Evolutionary conservation across 345 rosid species (phyloP), one percentile per base, ranked within the genome.

Genomic region (Turnera subulata): DNA sequence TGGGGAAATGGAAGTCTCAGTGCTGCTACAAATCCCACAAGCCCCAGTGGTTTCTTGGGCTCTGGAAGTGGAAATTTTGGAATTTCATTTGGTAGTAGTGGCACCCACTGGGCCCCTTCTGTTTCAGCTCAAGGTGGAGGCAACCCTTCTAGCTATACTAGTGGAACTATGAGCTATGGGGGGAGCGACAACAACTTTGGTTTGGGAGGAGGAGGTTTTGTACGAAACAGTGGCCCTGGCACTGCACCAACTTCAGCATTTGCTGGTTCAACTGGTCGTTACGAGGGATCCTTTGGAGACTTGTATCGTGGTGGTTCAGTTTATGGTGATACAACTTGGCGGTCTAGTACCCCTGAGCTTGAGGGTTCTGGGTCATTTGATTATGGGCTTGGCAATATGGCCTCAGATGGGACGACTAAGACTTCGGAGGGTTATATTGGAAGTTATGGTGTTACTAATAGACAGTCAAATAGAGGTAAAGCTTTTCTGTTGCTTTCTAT

Each of bases 381-480:
- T 52, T 89, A 82, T 64, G 88, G 83, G 14, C 77, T 89, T 50
- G 84, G 79, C 55, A 74, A 71, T 67, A 72, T 82, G 72, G 79
- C 80, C 55, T 72, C 89, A 56, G 97, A 84, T 63, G 84, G 74
- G 55, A 59, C 91, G 46, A 73, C 61, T 38, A 77, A 75, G 69
- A 76, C 64, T 74, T 74, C 96, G 5, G 89, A 80, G 64, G 88
- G 77, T 71, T 92, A 76, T 68, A 70, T 78, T n/a, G 83, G 91
- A 67, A 84, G 75, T 71, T 92, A 88, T 77, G 79, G 60, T 72
- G 85, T 72, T 65, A 71, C 87, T 45, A 81, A 73, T 78, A 81
- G 92, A 76, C 92, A 84, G 72, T 23, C 98, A 53, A 76, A 75
- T 81, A 85, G 96, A 88, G 96, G 98, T 91, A 82, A 61, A 1